phyloP scores from a whole-genome alignment of 2,329 filamentous ascomycete genomes.

The Fusarium sp. region DNA sequence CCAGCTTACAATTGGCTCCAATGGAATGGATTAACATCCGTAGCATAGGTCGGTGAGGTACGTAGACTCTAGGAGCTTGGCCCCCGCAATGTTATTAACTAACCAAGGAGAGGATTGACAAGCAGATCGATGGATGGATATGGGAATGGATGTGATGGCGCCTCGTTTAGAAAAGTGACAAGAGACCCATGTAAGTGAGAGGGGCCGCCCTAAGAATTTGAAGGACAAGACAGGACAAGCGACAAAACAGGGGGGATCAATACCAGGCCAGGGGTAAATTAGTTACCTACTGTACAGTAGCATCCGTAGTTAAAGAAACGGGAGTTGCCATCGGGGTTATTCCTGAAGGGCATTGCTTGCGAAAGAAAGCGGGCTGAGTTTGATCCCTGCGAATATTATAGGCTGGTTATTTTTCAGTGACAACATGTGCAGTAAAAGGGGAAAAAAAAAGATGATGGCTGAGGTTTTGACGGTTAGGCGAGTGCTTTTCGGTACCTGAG shows the following conservation, averaged over 20 bases:
- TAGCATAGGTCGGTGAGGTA: neutral
- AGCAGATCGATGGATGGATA: slow-evolving; percentile 29
- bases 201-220: neutral
- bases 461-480: slow-evolving; percentile 7
- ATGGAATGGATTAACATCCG: neutral
- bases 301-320: slow-evolving; percentile 2
- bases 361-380: slow-evolving; percentile 20
- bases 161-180: slow-evolving; percentile 14
- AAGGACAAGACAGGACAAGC: neutral
- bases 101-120: slow-evolving; percentile 26
- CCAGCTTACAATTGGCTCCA: slow-evolving; percentile 2
- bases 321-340: slow-evolving; percentile 23
- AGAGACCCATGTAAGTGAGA: slow-evolving; percentile 15
- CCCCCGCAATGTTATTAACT: slow-evolving; percentile 16
- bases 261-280: slow-evolving; percentile 1
- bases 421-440: neutral
- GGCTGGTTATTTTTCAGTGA: neutral
- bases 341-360: slow-evolving; percentile 35
- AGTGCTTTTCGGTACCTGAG: slow-evolving; percentile 11
- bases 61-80: slow-evolving; percentile 5
- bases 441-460: slow-evolving; percentile 4
- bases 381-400: neutral
- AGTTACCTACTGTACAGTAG: neutral
- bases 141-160: neutral
- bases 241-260: slow-evolving; percentile 2